Base-by-base conservation (phyloP, 2,329 filamentous ascomycete species). In the Ophiostoma sp. region DNA sequence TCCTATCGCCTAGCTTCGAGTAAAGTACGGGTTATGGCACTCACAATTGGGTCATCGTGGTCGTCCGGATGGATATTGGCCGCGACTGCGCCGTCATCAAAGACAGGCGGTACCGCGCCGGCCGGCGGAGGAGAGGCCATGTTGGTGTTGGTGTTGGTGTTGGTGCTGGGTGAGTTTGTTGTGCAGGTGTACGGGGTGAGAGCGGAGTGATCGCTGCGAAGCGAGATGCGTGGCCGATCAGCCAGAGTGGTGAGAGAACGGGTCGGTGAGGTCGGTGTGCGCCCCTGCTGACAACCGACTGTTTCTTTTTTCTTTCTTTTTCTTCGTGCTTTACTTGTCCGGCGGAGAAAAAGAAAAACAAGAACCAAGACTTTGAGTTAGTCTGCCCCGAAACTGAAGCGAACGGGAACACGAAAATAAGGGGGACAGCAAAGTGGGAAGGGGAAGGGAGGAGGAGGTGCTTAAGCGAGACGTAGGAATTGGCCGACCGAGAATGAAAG, bases 31-130 rank as follows among this genome's bases (percentile, higher is more conserved):
- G 22, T 28, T 25, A 22, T 12, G 28, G 11, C 8, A 66, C 70
- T 59, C 48, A 72, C 70, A 72, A 72, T 68, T 25, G 39, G 31
- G 28, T 64, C 25, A 36, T 72, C 70, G 48, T 72, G 70, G 36
- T 72, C 70, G 70, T 72, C 70, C 0, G 63, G 61, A n/a, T 72
- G 57, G 19, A 63, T 22, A 8, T 55, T 69, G 15, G 50, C 59
- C 1, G 36, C 31, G 42, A 71, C 70, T 1, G 59, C 9, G 31
- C 45, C 36, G 45, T 55, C 45, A 42, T 70, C 68, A 19, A 69
- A 0, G 33, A 52, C 33, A 17, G 72, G 39, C 19, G 55, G n/a
- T 12, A 28, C 33, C 7, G 69, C 25, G 28, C 19, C 55, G 69
- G 36, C 25, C 15, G 39, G 52, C 25, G 69, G 68, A 19, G 68